Evolutionary conservation across 768 basidiomycete genomes (phyloP).

Genomic region (Kwoniella heveanensis): DNA sequence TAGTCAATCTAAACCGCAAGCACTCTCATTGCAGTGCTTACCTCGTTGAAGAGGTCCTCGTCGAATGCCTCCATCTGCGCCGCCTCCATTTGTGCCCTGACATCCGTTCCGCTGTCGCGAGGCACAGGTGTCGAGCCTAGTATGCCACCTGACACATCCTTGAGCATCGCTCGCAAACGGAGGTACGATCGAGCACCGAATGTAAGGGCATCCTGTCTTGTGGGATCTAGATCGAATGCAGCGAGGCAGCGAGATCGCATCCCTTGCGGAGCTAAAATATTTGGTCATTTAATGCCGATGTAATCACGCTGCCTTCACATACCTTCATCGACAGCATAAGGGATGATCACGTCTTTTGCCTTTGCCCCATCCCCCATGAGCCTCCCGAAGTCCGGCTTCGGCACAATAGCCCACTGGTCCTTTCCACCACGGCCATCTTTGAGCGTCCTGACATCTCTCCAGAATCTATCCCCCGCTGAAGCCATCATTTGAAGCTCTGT

Average conservation of each 20-base stretch:
- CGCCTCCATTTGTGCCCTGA: slow-evolving; percentile 29
- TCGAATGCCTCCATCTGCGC: slow-evolving; percentile 49
- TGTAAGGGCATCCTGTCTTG: slow-evolving; percentile 33
- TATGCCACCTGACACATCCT: slow-evolving; percentile 12
- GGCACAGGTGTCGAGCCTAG: slow-evolving; percentile 3
- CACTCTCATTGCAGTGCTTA: slow-evolving; percentile 13
- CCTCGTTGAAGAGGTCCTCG: slow-evolving; percentile 47
- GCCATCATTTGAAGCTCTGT: slow-evolving; percentile 42
- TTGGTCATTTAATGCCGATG: no score
- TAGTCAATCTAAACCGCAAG: neutral
- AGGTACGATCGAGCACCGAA: slow-evolving; percentile 38
- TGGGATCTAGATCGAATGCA: slow-evolving; percentile 47
- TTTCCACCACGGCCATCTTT: slow-evolving; percentile 35
- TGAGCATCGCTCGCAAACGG: slow-evolving; percentile 29
- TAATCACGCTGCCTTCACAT: no score
- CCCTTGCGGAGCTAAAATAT: slow-evolving; percentile 17
- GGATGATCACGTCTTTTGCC: slow-evolving; percentile 49
- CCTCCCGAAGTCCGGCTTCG: slow-evolving; percentile 48
- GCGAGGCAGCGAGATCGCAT: slow-evolving; percentile 38
- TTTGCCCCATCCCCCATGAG: slow-evolving; percentile 31
- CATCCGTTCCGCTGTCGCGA: slow-evolving; percentile 4
- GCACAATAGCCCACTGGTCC: slow-evolving; percentile 44
- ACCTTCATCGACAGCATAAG: slow-evolving; percentile 52
- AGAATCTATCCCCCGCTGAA: slow-evolving; percentile 41
- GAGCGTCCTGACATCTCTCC: slow-evolving; percentile 34